Conservation (phyloP, 768 basidiomycete genomes). For the Arthromyces matolae region DNA sequence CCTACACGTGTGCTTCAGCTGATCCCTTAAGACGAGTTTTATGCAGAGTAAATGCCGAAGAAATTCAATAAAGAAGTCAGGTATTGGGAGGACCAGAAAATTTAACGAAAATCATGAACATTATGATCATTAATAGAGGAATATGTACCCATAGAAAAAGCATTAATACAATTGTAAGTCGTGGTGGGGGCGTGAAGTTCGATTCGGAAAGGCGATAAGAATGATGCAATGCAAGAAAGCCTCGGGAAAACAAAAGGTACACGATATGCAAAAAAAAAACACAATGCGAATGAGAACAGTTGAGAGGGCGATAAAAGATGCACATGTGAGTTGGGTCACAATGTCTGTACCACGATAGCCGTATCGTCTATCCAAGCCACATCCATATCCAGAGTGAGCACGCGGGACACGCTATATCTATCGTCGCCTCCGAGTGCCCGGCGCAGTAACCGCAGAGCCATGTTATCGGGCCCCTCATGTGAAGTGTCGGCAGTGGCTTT, state of each 20-base stretch:
- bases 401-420: slow-evolving; percentile 46
- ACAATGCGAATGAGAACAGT: background rate
- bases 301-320: background rate
- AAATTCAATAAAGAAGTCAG: no score
- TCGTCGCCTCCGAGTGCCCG: slow-evolving; percentile 58
- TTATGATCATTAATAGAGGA: slow-evolving; percentile 2
- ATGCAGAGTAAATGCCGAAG: no score
- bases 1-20: no score
- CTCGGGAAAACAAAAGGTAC: background rate
- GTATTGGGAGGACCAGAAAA: no score
- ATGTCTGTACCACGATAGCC: slow-evolving; percentile 57
- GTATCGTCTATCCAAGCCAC: slow-evolving; percentile 68
- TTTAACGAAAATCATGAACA: no score
- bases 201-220: no score
- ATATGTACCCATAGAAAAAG: background rate
- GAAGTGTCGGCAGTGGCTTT: background rate
- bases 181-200: no score
- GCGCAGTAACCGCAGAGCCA: slow-evolving; percentile 57
- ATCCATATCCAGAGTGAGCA: slow-evolving; percentile 62
- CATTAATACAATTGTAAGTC: slow-evolving; percentile 2
- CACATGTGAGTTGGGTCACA: slow-evolving; percentile 31
- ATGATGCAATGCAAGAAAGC: background rate
- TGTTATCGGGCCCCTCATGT: slow-evolving; percentile 31
- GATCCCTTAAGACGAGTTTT: no score
- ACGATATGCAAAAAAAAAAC: background rate